Base-by-base conservation (phyloP, 331 rosid genomes). In the Quercus lobata region DNA sequence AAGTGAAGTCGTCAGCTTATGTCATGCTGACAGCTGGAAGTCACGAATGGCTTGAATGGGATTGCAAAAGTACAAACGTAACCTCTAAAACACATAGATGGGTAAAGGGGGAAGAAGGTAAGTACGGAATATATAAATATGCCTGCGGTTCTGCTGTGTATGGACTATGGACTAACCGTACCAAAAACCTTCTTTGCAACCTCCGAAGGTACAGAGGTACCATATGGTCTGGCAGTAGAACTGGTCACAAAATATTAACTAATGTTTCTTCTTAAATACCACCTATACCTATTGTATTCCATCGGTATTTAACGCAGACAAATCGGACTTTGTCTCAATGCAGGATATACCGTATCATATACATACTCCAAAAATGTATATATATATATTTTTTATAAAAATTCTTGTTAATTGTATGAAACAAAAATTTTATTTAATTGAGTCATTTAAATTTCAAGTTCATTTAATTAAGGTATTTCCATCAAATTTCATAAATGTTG, bases 21-120 rank as follows among this genome's bases (percentile, higher is more conserved):
- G 91, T 86, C 89, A 81, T 35, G 81, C 76, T 80, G 82, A 80
- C 81, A 76, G 77, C 81, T 73, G 89, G 75, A 69, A 57, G 29
- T 27, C 69, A 70, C 32, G 37, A 35, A 19, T 7, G 2, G 29
- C 1, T 7, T n/a, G n/a, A n/a, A n/a, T n/a, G n/a, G n/a, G n/a
- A n/a, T n/a, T 63, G 10, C 18, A 74, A 41, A 88, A 79, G 60
- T 79, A 83, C 89, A 52, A 32, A 65, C 62, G 3, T 68, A 56
- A 66, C 88, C 91, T 19, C 65, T 58, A 70, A 41, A 41, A 55
- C 75, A 62, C 76, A 61, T 72, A 7, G 27, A 18, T 49, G 55
- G 30, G 71, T 41, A 12, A 29, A 49, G 17, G 17, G 15, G 7
- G 49, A 4, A 35, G 49, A 41, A 8, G 49, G 55, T 46, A 63